Evolutionary conservation across 192 early-diverging fungal species (phyloP).

Genomic region (Gryganskiella cystojenkinii): DNA sequence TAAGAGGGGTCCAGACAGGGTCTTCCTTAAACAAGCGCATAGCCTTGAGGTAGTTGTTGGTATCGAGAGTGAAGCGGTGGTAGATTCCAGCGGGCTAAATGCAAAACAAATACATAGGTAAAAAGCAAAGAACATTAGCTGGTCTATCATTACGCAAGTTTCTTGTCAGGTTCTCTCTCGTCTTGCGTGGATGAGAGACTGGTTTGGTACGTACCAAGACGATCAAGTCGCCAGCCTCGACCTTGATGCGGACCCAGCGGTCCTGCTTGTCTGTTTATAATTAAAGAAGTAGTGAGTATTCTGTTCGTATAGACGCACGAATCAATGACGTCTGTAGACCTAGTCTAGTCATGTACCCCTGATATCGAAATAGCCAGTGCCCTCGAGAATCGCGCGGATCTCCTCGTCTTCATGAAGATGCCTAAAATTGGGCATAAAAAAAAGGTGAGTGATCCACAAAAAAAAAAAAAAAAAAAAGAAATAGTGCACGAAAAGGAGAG

Average conservation of each 20-base stretch:
- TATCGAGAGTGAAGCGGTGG: conserved; percentile 95
- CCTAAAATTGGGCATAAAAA: conserved; percentile 32
- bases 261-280: conserved; percentile 59
- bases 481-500: background rate
- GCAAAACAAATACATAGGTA: conserved; percentile 3
- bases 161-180: too few species aligned
- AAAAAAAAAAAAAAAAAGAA: conserved; percentile 6
- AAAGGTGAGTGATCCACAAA: too few species aligned
- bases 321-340: background rate
- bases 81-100: conserved; percentile 91
- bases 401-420: conserved; percentile 98
- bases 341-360: conserved; percentile 53
- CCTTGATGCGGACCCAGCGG: conserved; percentile 89
- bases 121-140: background rate
- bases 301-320: background rate
- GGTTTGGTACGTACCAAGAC: conserved; percentile 69
- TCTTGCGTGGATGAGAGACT: too few species aligned
- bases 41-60: conserved; percentile 85
- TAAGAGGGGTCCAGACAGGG: conserved; percentile 85
- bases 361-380: conserved; percentile 94
- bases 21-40: conserved; percentile 89
- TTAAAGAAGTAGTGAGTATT: conserved; percentile 4
- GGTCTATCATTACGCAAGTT: background rate
- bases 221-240: conserved; percentile 82
- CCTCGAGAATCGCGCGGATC: conserved; percentile 92